Percentiles rank a stretch among this genome's conserved stretches.
Evolutionary conservation across 2,329 filamentous ascomycete species (phyloP).

Genomic region (Grosmannia clavigera): DNA sequence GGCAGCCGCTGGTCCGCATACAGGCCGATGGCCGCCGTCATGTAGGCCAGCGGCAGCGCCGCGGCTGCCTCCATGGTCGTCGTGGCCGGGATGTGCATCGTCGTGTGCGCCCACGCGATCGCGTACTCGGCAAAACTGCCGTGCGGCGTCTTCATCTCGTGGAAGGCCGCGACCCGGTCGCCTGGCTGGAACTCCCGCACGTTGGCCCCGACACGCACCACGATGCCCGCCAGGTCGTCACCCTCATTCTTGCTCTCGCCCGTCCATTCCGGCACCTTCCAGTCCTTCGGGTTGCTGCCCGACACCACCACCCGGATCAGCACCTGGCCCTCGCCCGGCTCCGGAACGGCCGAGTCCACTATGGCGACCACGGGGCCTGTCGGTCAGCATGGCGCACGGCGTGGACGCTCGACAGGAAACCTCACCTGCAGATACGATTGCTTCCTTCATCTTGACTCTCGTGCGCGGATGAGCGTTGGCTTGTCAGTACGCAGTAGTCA

Average conservation of each 20-base stretch:
- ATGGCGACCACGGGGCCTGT: constrained; percentile 23
- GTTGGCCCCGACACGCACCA: constrained; percentile 40
- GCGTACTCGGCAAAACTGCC: constrained; percentile 31
- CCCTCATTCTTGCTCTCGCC: constrained; percentile 28
- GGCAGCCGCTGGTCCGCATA: constrained; percentile 25
- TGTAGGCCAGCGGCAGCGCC: constrained; percentile 29
- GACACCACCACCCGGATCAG: constrained; percentile 17
- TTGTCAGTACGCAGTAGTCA: too few relatives aligned
- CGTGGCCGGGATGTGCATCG: constrained; percentile 26
- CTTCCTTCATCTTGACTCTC: constrained; percentile 19
- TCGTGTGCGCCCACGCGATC: constrained; percentile 25
- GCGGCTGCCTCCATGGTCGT: constrained; percentile 27
- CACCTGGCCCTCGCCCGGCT: constrained; percentile 18
- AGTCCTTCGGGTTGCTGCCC: constrained; percentile 36
- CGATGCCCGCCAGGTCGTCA: constrained; percentile 42
- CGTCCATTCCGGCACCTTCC: constrained; percentile 21
- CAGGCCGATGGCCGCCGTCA: constrained; percentile 29
- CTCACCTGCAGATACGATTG: constrained; percentile 16
- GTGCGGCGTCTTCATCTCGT: constrained; percentile 22
- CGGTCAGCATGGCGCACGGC: not conserved
- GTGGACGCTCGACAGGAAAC: constrained; percentile 23
- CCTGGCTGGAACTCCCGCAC: constrained; percentile 46
- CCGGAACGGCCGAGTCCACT: constrained; percentile 26
- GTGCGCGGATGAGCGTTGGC: not conserved
- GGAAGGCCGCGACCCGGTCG: constrained; percentile 44